Percentiles rank a stretch among this genome's conserved stretches.
Conservation (phyloP, 208 protist species). For the Phytomonas sp. region DNA sequence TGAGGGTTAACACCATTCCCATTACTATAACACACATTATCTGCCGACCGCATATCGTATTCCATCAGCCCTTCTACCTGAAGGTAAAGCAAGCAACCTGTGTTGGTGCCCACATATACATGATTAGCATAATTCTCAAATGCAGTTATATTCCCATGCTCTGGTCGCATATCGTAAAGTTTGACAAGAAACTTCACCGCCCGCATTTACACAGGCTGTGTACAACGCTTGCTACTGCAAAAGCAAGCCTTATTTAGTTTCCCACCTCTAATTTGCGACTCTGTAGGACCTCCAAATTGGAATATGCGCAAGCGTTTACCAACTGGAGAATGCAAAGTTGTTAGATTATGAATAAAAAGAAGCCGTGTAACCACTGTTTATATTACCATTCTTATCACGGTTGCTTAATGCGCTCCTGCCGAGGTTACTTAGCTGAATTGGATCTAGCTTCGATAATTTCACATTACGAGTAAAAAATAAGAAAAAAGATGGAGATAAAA, state of each 20-base stretch:
- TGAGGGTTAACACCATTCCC: background rate
- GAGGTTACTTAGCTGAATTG: background rate
- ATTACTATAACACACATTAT: background rate
- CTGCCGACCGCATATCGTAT: background rate
- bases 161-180: slow-evolving; percentile 40
- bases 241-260: background rate
- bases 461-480: background rate
- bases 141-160: slow-evolving; percentile 49
- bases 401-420: background rate
- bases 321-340: slow-evolving; percentile 1
- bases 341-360: background rate
- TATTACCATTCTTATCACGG: background rate
- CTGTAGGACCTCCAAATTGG: background rate
- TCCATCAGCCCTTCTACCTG: background rate
- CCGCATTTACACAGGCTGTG: slow-evolving; percentile 21
- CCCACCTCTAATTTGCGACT: background rate
- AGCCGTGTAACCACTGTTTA: background rate
- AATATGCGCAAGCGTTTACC: background rate
- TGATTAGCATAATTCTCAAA: slow-evolving; percentile 49
- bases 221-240: background rate
- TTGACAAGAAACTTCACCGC: slow-evolving; percentile 42
- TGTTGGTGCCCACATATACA: slow-evolving; percentile 57
- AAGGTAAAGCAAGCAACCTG: slow-evolving; percentile 48
- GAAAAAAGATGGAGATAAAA: background rate
- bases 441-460: background rate